Percentiles rank a stretch among this genome's conserved stretches.
These are phyloP conservation scores for Irpex sp. DNA, from an alignment of 1,284 basidiomycete genomes.

Conservation along the genomic window DNA sequence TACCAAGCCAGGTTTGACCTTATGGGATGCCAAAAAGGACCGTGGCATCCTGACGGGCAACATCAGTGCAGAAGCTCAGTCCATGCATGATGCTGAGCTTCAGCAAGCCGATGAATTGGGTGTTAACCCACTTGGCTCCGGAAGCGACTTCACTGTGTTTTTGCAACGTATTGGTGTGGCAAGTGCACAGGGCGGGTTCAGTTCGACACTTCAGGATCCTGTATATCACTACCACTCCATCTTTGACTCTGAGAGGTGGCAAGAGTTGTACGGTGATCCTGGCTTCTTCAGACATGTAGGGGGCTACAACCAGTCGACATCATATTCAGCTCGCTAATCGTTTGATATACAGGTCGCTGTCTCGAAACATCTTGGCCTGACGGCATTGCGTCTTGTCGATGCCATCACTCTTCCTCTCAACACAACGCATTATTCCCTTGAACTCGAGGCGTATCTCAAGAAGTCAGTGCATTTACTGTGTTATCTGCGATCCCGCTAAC, in stretches of 20 bases:
- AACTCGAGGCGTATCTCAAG: constrained; percentile 47
- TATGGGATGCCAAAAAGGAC: constrained; percentile 68
- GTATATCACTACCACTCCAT: constrained; percentile 78
- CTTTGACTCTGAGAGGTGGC: constrained; percentile 74
- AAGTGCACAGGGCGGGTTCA: constrained; percentile 51
- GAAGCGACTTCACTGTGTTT: constrained; percentile 82
- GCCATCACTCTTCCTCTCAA: constrained; percentile 67
- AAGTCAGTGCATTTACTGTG: constrained; percentile 29
- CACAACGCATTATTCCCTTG: constrained; percentile 65
- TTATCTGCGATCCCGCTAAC: constrained; percentile 7
- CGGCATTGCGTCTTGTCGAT: constrained; percentile 59
- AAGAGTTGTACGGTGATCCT: constrained; percentile 71
- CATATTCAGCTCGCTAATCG: neutral
- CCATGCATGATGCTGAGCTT: constrained; percentile 23
- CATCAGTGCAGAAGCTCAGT: constrained; percentile 28
- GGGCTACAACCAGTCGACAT: constrained; percentile 11
- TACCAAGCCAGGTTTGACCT: constrained; percentile 43
- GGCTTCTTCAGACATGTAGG: constrained; percentile 65
- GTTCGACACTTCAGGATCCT: constrained; percentile 46
- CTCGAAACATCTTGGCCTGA: constrained; percentile 64
- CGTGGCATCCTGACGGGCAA: constrained; percentile 46
- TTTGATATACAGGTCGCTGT: constrained; percentile 50
- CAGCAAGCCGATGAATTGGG: constrained; percentile 26
- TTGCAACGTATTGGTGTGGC: constrained; percentile 58
- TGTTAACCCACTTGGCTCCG: constrained; percentile 47